These are phyloP conservation scores for Taxillus chinensis DNA, from an alignment of 164 flowering plant genomes.

Conservation along the genomic window DNA sequence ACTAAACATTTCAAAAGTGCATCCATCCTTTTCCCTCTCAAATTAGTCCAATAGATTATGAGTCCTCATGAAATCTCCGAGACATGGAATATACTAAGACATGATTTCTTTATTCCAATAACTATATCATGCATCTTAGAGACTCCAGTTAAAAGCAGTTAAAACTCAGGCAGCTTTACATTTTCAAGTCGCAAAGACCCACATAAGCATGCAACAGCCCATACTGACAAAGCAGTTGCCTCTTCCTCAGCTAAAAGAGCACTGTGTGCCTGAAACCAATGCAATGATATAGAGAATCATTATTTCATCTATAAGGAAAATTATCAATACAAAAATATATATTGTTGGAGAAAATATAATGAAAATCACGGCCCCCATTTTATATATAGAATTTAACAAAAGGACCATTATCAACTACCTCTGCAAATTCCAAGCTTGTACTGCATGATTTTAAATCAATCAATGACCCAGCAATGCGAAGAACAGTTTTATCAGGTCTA, in stretches of 20 bases:
- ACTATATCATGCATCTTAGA: too few relatives aligned
- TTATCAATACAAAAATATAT: background rate
- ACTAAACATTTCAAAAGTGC: too few relatives aligned
- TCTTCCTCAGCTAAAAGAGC: slow-evolving; percentile 84
- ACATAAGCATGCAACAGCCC: slow-evolving; percentile 88
- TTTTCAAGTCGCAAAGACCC: slow-evolving; percentile 86
- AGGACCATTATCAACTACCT: slow-evolving; percentile 36
- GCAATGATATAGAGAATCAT: slow-evolving; percentile 8
- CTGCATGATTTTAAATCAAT: slow-evolving; percentile 73
- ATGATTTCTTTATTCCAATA: too few relatives aligned
- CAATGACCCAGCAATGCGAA: slow-evolving; percentile 63
- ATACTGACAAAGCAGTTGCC: slow-evolving; percentile 74
- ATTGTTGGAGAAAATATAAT: too few relatives aligned
- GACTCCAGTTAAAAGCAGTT: too few relatives aligned
- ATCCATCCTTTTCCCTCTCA: too few relatives aligned
- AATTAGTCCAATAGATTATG: too few relatives aligned
- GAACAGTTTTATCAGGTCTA: slow-evolving; percentile 54
- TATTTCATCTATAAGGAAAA: background rate
- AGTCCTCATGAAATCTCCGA: too few relatives aligned
- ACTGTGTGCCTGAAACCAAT: slow-evolving; percentile 51
- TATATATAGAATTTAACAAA: background rate
- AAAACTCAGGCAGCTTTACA: slow-evolving; percentile 25
- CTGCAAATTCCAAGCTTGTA: slow-evolving; percentile 68
- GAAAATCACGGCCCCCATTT: too few relatives aligned
- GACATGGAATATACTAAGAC: too few relatives aligned